These are phyloP conservation scores for Coleophoma eucalyptorum DNA, from an alignment of 2,329 filamentous ascomycete species.

Conservation along the genomic window DNA sequence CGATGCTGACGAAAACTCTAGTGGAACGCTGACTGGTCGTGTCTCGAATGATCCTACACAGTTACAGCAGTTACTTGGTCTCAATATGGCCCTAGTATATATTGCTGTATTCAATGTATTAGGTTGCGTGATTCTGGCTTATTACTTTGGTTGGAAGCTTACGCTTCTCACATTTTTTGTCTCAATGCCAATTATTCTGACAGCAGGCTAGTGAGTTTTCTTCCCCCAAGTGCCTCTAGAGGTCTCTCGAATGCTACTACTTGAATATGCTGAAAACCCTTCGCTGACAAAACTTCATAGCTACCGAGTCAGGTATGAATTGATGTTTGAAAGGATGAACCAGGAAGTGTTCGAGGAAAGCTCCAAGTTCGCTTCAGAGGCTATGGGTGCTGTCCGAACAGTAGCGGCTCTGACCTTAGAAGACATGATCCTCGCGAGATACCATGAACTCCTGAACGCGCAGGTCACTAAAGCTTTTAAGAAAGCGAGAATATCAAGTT, in stretches of 20 bases:
- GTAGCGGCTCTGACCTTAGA: conserved; percentile 60
- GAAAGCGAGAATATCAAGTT: conserved; percentile 41
- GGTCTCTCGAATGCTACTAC: too few relatives aligned
- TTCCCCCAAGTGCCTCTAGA: neutral
- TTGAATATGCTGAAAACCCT: too few relatives aligned
- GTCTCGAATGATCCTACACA: conserved; percentile 44
- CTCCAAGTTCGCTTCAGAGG: conserved; percentile 60
- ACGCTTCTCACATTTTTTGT: conserved; percentile 64
- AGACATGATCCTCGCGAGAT: conserved; percentile 47
- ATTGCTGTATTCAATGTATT: conserved; percentile 62
- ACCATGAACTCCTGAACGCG: conserved; percentile 38
- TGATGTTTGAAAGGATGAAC: conserved; percentile 54
- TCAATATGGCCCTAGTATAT: conserved; percentile 49
- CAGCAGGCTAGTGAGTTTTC: conserved; percentile 19
- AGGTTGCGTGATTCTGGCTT: conserved; percentile 63
- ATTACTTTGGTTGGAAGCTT: conserved; percentile 74
- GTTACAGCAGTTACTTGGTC: conserved; percentile 44
- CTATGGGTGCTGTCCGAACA: conserved; percentile 58
- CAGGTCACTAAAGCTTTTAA: conserved; percentile 45
- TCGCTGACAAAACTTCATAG: conserved; percentile 26
- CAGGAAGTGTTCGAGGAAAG: conserved; percentile 55
- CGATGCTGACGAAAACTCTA: conserved; percentile 40
- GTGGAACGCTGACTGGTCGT: conserved; percentile 41
- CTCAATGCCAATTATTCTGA: conserved; percentile 44
- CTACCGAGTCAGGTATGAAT: conserved; percentile 47